Evolutionary conservation across 139 green algal genomes (phyloP).

Genomic region (Haematococcus lacustris): DNA sequence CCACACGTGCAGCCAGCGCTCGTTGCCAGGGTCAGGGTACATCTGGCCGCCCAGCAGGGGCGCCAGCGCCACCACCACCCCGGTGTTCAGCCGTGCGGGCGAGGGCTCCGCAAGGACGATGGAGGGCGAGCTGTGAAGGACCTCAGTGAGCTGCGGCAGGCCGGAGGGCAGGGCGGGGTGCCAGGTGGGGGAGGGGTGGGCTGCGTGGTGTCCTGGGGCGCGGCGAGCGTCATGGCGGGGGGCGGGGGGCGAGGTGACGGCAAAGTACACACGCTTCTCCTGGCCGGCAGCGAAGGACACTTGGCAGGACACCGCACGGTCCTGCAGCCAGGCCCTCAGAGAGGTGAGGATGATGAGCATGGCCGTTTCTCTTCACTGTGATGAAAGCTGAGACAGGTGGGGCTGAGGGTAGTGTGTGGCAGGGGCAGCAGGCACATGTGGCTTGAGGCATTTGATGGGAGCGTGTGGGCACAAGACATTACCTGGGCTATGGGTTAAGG

Average conservation of each 20-base stretch:
- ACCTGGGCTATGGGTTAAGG: too few species aligned
- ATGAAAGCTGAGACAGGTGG: background rate
- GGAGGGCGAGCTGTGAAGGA: constrained; percentile 40
- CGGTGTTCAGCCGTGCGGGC: constrained; percentile 31
- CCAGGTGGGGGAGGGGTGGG: background rate
- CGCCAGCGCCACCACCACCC: constrained; percentile 61
- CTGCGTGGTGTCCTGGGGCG: background rate
- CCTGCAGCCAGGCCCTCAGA: constrained; percentile 25
- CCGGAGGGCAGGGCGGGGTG: background rate
- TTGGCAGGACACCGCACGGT: constrained; percentile 44
- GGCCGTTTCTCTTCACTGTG: background rate
- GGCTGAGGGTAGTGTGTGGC: background rate
- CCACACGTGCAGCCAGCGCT: constrained; percentile 73
- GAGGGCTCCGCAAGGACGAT: constrained; percentile 59
- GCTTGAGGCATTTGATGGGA: too few species aligned
- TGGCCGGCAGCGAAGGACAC: constrained; percentile 68
- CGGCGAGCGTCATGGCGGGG: background rate
- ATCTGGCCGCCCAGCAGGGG: constrained; percentile 61
- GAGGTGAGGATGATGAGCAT: background rate
- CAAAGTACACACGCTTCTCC: constrained; percentile 66
- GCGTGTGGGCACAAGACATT: too few species aligned
- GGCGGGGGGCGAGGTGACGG: constrained; percentile 22
- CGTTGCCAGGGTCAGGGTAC: constrained; percentile 44
- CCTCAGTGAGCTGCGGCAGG: background rate
- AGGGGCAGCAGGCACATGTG: background rate